A percentile compares a stretch with the other conserved stretches of the same genome.
These are phyloP conservation scores for Trichoderma breve DNA, from an alignment of 2,329 filamentous ascomycete genomes.

Conservation along the genomic window DNA sequence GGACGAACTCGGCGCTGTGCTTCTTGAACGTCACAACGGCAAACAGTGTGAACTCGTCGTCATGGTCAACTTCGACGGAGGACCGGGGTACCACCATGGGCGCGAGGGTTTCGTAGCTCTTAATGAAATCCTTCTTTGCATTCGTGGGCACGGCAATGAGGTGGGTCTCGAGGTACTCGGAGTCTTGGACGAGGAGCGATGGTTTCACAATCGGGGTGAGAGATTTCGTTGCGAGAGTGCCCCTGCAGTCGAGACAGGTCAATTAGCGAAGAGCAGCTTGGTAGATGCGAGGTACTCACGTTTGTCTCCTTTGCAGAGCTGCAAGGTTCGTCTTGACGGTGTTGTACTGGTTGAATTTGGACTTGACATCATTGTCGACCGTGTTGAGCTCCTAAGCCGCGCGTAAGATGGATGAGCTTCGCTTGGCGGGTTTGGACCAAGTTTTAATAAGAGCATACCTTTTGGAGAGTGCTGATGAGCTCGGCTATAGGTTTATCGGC, in stretches of 20 bases:
- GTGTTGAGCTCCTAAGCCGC: constrained; percentile 71
- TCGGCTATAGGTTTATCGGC: constrained; percentile 87
- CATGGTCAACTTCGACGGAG: constrained; percentile 72
- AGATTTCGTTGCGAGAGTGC: constrained; percentile 91
- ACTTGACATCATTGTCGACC: constrained; percentile 93
- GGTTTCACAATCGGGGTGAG: constrained; percentile 87
- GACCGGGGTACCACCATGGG: constrained; percentile 95
- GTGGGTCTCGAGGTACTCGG: constrained; percentile 95
- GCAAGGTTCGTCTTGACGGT: constrained; percentile 81
- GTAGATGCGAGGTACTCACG: constrained; percentile 50
- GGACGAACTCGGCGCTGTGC: constrained; percentile 78
- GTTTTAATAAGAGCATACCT: constrained; percentile 50
- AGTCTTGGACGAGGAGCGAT: constrained; percentile 75
- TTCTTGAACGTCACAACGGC: constrained; percentile 94
- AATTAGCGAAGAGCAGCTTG: background rate
- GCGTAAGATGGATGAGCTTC: background rate
- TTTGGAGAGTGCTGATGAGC: constrained; percentile 82
- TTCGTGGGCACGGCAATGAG: constrained; percentile 83
- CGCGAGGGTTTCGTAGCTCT: constrained; percentile 81
- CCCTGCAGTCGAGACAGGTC: constrained; percentile 47
- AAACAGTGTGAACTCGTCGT: constrained; percentile 87
- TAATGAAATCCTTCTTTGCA: constrained; percentile 82
- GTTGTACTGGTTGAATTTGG: constrained; percentile 94
- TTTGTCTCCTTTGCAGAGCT: constrained; percentile 80
- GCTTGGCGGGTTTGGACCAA: background rate